Percentiles rank a stretch among this genome's conserved stretches.
These are phyloP conservation scores for Debaryomyces sp. DNA, from an alignment of 1,139 yeast species.

Conservation along the genomic window DNA sequence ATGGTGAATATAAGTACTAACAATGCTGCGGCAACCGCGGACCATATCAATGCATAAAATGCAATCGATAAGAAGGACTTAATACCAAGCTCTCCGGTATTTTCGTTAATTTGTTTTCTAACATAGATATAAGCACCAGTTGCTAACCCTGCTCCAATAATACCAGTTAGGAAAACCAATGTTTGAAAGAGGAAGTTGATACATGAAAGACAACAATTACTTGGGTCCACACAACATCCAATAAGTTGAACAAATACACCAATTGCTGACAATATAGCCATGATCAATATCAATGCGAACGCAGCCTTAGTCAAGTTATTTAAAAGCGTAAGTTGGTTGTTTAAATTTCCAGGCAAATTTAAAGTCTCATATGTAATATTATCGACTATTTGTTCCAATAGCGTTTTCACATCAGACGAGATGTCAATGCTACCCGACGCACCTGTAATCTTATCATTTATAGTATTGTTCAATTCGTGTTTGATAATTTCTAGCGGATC, in stretches of 20 bases:
- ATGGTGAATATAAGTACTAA: conserved; percentile 36
- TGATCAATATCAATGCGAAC: conserved; percentile 33
- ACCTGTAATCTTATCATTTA: conserved; percentile 30
- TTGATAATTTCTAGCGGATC: conserved; percentile 55
- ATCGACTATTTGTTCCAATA: conserved; percentile 32
- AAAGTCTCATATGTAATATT: conserved; percentile 29
- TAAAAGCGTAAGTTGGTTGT: conserved; percentile 34
- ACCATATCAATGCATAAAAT: conserved; percentile 49
- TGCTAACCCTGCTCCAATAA: conserved; percentile 37
- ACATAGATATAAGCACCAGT: conserved; percentile 38
- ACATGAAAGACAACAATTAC: conserved; percentile 42
- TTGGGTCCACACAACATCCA: conserved; percentile 40
- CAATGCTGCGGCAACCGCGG: conserved; percentile 41
- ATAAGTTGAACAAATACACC: conserved; percentile 33
- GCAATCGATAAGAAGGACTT: conserved; percentile 41
- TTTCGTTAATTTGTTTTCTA: conserved; percentile 34
- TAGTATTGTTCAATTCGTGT: conserved; percentile 38
- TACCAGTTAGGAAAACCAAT: conserved; percentile 30
- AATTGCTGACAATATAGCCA: conserved; percentile 29
- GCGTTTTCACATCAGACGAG: conserved; percentile 18
- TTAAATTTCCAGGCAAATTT: conserved; percentile 41
- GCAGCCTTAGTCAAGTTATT: conserved; percentile 29
- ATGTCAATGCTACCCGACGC: conserved; percentile 16
- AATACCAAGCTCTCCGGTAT: conserved; percentile 34
- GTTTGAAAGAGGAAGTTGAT: conserved; percentile 41